Evolutionary conservation across 306 rosid genomes (phyloP), one percentile per base, ranked within the genome.

Genomic region (Mimosa pudica): DNA sequence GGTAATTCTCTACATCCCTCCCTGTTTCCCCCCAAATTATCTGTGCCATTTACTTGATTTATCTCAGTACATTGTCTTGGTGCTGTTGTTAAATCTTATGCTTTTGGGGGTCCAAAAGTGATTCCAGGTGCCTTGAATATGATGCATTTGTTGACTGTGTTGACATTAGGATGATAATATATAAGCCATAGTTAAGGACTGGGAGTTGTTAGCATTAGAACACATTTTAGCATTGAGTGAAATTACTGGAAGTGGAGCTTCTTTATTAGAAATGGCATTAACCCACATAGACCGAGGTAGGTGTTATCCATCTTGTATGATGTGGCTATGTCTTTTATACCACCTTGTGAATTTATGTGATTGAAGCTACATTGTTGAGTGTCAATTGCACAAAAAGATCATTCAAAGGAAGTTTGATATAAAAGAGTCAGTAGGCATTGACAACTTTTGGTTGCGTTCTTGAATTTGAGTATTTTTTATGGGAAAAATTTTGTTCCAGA

Each of bases 151-250:
- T 24, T 70, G 30, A 36, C 41, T 38, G 18, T 75, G 60, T 61
- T 44, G 14, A 41, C 60, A 24, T 44, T 17, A 38, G 49, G 66
- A 70, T 70, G 32, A 72, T 66, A 36, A 66, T 14, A 7, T 32
- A 7, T 79, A 52, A 18, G 75, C 71, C 71, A 52, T 61, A 66
- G 55, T 64, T 82, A 78, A 67, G 55, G 36, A 51, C 51, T 62
- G 13, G 54, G 41, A 10, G 61, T 52, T 49, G 52, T 10, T 35
- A 67, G 72, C 14, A 9, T 62, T 60, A 77, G 24, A 64, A 71
- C 30, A 71, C 41, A 42, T 74, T n/a, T 6, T 57, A 44, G 17
- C 45, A 32, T 57, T 75, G 71, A 35, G 75, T 75, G 13, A 55
- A 70, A 30, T 47, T 63, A n/a, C 61, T 74, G 66, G 61, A 60